Evolutionary conservation across 495 filamentous ascomycete genomes (phyloP).

Genomic region (Penicillium paxilli): DNA sequence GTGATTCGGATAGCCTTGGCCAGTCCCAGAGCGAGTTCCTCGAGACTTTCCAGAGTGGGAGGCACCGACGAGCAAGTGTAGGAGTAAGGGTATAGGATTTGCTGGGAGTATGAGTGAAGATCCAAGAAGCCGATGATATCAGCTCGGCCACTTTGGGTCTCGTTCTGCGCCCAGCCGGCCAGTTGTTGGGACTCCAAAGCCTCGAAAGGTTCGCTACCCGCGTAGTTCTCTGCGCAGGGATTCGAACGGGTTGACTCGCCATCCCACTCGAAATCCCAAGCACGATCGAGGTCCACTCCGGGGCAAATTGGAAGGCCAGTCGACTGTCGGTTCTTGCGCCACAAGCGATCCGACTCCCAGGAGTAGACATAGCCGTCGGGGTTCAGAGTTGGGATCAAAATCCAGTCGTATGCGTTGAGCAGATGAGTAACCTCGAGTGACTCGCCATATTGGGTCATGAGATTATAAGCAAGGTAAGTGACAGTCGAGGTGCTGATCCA

Average conservation of each 20-base stretch:
- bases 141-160: slow-evolving; percentile 68
- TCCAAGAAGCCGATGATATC: slow-evolving; percentile 84
- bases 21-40: slow-evolving; percentile 87
- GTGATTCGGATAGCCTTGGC: slow-evolving; percentile 83
- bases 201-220: slow-evolving; percentile 81
- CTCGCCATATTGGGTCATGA: slow-evolving; percentile 79
- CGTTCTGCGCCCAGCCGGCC: slow-evolving; percentile 82
- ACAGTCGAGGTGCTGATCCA: slow-evolving; percentile 95
- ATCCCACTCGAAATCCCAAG: slow-evolving; percentile 85
- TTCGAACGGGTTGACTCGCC: slow-evolving; percentile 64
- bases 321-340: slow-evolving; percentile 91
- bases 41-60: slow-evolving; percentile 84
- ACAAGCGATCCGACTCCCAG: slow-evolving; percentile 88
- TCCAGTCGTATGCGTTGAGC: slow-evolving; percentile 77
- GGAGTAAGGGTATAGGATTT: slow-evolving; percentile 90
- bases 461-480: slow-evolving; percentile 85
- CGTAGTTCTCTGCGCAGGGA: slow-evolving; percentile 90
- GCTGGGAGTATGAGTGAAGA: slow-evolving; percentile 93
- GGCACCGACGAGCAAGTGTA: slow-evolving; percentile 77
- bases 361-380: slow-evolving; percentile 93
- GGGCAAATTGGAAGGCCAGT: slow-evolving; percentile 81
- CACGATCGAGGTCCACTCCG: slow-evolving; percentile 86
- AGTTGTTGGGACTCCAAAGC: slow-evolving; percentile 74
- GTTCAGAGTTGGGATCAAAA: slow-evolving; percentile 89
- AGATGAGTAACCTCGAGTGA: slow-evolving; percentile 66